Percentiles rank a stretch among this genome's conserved stretches.
Conservation (phyloP, 129 eudicot genomes). For the Helianthus tuberosus region DNA sequence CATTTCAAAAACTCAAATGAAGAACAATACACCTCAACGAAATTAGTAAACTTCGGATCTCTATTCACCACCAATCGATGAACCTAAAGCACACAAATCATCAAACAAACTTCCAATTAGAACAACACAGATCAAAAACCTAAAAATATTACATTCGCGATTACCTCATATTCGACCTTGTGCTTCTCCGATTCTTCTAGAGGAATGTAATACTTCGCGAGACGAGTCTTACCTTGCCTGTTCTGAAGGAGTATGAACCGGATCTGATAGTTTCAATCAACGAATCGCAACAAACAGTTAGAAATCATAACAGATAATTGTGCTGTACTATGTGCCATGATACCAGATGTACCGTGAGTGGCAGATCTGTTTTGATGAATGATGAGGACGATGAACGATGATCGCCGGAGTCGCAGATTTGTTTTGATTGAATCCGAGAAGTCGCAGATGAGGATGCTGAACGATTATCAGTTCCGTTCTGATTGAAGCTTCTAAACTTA, state of each 20-base stretch:
- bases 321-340: no score
- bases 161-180: constrained; percentile 87
- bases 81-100: constrained; percentile 45
- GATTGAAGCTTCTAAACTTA: no score
- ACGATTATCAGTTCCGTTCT: no score
- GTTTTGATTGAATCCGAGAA: no score
- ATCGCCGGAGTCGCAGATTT: no score
- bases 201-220: constrained; percentile 83
- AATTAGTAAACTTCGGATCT: constrained; percentile 90
- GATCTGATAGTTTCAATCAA: constrained; percentile 47
- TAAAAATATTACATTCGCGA: not conserved
- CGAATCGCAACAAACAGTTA: not conserved
- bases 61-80: constrained; percentile 88
- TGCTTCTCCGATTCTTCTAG: constrained; percentile 92
- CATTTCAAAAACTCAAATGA: not conserved
- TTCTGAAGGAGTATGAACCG: constrained; percentile 81
- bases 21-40: constrained; percentile 59
- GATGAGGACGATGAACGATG: no score
- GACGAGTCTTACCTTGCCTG: constrained; percentile 90
- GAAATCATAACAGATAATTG: not conserved
- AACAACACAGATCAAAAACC: not conserved
- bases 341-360: no score
- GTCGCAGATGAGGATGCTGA: no score
- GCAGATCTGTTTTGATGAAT: no score
- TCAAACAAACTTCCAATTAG: constrained; percentile 1